Evolutionary conservation across 2,329 filamentous ascomycete species (phyloP).

Genomic region (Trichoderma polysporum): DNA sequence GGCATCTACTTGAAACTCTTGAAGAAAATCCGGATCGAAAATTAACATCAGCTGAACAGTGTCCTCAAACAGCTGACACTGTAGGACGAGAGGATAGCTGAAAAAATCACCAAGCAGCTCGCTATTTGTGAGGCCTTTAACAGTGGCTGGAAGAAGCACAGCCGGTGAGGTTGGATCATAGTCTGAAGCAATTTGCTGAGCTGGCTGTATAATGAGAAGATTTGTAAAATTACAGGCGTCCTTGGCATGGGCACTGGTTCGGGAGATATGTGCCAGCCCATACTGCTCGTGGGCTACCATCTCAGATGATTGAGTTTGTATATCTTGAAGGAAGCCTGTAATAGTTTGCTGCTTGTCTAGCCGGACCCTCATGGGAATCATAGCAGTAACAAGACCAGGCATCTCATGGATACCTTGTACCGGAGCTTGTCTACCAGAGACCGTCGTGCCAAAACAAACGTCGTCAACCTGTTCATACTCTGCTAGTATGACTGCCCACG

Average conservation of each 20-base stretch:
- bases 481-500: conserved; percentile 29
- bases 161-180: not conserved
- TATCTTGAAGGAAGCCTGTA: not conserved
- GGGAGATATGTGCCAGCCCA: not conserved
- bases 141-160: not conserved
- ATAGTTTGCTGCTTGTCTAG: not conserved
- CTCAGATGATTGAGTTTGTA: conserved; percentile 9
- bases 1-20: not conserved
- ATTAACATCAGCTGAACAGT: not conserved
- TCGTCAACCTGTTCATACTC: conserved; percentile 34
- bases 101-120: not conserved
- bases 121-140: not conserved
- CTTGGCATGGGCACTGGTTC: not conserved
- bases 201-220: conserved; percentile 7
- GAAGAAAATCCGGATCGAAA: not conserved
- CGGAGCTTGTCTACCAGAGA: conserved; percentile 26
- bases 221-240: conserved; percentile 9
- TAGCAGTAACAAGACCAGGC: conserved; percentile 27
- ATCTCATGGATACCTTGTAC: conserved; percentile 24
- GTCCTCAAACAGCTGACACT: not conserved
- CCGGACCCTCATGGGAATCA: conserved; percentile 21
- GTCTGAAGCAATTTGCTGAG: not conserved
- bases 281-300: conserved; percentile 14
- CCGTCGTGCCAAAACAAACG: conserved; percentile 26
- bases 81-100: conserved; percentile 9